Base-by-base conservation (phyloP, 2,329 filamentous ascomycete species). In the Alternaria sp. region DNA sequence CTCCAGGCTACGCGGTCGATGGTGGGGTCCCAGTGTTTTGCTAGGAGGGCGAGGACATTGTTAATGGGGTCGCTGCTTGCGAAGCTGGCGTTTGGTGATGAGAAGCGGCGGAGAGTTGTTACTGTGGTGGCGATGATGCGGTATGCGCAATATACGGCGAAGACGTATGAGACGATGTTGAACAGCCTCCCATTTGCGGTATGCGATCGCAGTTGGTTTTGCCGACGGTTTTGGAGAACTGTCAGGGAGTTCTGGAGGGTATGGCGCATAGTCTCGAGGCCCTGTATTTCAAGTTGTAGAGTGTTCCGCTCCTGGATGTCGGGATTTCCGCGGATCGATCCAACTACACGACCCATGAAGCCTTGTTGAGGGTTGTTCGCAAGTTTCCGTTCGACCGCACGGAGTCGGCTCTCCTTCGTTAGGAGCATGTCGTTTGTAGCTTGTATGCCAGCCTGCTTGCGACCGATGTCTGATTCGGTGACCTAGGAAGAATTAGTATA, bases 1-100 rank as follows among this genome's bases (percentile, higher is more conserved):
- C 91, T 90, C 92, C 93, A 96, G 10, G 92, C 91, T 11, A 89
- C 86, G 73, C 93, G 91, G 80, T 97, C 91, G 25, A 97, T 86
- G 64, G 90, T 88, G 3, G 92, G 91, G 75, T 96, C 92, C 87
- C 92, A 94, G 81, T 96, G 92, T 59, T 91, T 90, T 5, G 92
- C 92, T 17, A 97, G 81, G 12, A 96, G 85, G 6, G 92, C 91
- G 9, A 97, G 87, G 65, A 95, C 86, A 67, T 93, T 91, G 81
- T 91, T 96, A 76, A 97, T 91, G 1, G 93, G 93, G 75, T 97
- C 93, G 15, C 89, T 90, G 57, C 88, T 88, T 26, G 90, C 86
- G 79, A 93, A 90, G 40, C 87, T 81, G 9, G 81, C 79, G 49
- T 74, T 78, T 23, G 81, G 81, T 59, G 83, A 81, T 62, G 84